These are phyloP conservation scores for Cucumis cinereus DNA, from an alignment of 306 rosid genomes.

Conservation along the genomic window DNA sequence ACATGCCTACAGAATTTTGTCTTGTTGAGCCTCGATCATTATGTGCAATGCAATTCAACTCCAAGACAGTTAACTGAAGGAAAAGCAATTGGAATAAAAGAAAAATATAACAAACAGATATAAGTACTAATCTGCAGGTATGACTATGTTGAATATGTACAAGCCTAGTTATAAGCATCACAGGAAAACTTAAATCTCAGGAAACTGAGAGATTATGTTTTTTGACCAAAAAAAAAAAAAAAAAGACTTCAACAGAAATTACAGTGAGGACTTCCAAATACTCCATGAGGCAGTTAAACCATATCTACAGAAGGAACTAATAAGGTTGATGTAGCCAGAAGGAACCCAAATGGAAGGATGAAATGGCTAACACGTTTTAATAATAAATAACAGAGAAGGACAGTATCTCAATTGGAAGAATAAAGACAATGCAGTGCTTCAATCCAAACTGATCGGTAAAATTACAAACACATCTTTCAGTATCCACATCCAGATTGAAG, in stretches of 20 bases:
- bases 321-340: not conserved
- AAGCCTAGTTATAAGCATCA: not conserved
- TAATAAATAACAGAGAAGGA: not conserved
- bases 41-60: slow-evolving; percentile 36
- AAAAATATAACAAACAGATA: not conserved
- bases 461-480: not conserved
- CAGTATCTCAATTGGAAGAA: not conserved
- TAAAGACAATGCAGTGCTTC: not conserved
- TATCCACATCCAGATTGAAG: not conserved
- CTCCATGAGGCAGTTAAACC: not conserved
- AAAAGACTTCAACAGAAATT: not conserved
- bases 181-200: not conserved
- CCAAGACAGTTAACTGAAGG: slow-evolving; percentile 39
- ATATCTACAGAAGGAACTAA: not conserved
- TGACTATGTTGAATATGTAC: not conserved
- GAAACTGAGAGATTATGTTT: not conserved
- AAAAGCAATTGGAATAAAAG: not conserved
- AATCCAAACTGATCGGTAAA: not conserved
- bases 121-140: not conserved
- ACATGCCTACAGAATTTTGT: not conserved
- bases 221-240: not conserved
- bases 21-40: not conserved
- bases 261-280: not conserved
- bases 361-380: not conserved
- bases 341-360: not conserved